These are phyloP conservation scores for Platanus orientalis DNA, from an alignment of 164 flowering plant species.

Conservation along the genomic window DNA sequence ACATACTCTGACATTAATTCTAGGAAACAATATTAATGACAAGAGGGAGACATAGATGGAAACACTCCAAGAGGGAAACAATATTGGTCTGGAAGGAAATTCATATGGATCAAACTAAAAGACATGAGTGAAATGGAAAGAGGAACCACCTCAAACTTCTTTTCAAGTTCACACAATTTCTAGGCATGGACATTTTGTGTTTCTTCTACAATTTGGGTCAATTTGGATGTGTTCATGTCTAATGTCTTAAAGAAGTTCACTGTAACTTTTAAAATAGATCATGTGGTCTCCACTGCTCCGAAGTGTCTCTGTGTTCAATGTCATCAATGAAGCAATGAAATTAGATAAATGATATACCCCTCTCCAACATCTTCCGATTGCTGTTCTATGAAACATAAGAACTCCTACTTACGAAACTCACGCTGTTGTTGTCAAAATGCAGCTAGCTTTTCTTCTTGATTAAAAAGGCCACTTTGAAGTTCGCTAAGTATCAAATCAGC, in stretches of 20 bases:
- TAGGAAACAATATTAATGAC: no score
- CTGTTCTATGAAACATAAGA: slow-evolving; percentile 7
- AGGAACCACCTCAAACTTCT: no score
- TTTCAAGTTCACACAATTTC: slow-evolving; percentile 68
- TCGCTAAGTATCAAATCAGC: no score
- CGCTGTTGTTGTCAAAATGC: slow-evolving; percentile 74
- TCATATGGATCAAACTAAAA: no score
- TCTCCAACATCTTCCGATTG: no score
- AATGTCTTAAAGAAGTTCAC: no score
- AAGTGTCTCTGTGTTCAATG: no score
- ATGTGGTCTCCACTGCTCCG: slow-evolving; percentile 72
- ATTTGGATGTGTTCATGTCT: slow-evolving; percentile 61
- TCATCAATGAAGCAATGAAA: not conserved
- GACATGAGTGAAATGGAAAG: slow-evolving; percentile 10
- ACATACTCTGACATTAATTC: no score
- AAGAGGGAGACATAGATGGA: no score
- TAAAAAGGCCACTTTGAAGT: no score
- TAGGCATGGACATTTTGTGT: slow-evolving; percentile 58
- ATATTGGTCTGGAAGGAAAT: not conserved
- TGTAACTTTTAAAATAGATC: slow-evolving; percentile 74
- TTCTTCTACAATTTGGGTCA: no score
- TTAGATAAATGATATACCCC: not conserved
- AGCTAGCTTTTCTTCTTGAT: slow-evolving; percentile 65
- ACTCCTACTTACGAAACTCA: slow-evolving; percentile 40
- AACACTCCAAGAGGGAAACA: no score